phyloP scores from a whole-genome alignment of 441 rosid species.

The Erodium texanum region DNA sequence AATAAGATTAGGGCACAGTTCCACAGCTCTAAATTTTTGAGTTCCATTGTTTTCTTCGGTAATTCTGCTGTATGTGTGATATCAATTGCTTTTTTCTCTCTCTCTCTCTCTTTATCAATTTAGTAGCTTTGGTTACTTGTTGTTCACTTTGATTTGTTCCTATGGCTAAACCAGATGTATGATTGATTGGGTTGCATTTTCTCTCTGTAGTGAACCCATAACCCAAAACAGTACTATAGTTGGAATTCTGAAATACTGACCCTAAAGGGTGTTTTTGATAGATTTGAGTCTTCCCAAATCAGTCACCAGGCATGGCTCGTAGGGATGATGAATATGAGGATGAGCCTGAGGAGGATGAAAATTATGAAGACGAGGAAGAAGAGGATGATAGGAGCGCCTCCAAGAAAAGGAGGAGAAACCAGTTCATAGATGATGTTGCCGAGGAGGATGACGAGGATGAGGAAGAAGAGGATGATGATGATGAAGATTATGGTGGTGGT shows the following conservation, averaged over 20 bases:
- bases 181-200: background rate
- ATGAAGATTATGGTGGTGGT: conserved; percentile 35
- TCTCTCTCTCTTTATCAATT: too few relatives aligned
- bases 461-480: conserved; percentile 59
- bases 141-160: background rate
- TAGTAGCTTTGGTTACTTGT: background rate
- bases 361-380: conserved; percentile 37
- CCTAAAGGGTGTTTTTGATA: background rate
- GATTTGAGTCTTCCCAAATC: background rate
- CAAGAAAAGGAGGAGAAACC: conserved; percentile 67
- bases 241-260: background rate
- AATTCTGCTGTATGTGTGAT: background rate
- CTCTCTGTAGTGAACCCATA: background rate
- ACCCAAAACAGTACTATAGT: background rate
- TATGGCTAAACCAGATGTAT: too few relatives aligned
- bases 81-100: background rate
- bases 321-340: conserved; percentile 38
- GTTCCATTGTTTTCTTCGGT: background rate
- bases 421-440: conserved; percentile 67
- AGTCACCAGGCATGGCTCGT: conserved; percentile 18
- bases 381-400: conserved; percentile 31
- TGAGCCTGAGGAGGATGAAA: conserved; percentile 36
- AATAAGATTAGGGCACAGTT: background rate
- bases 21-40: background rate
- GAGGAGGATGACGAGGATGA: conserved; percentile 77